Percentiles rank a stretch among this genome's conserved stretches.
These are phyloP conservation scores for Luffa aegyptiaca DNA, from an alignment of 306 rosid species.

Conservation along the genomic window DNA sequence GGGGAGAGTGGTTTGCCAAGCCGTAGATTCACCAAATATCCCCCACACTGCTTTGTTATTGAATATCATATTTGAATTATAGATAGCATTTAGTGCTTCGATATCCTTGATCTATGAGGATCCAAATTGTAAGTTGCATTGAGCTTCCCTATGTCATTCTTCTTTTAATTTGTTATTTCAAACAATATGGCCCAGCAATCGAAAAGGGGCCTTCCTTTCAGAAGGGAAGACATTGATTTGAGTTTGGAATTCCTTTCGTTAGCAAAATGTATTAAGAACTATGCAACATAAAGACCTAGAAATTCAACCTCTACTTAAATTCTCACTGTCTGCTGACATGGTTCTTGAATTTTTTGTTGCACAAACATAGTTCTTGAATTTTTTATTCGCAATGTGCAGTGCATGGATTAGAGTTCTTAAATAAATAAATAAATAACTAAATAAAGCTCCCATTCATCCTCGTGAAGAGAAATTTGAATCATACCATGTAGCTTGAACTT, in stretches of 20 bases:
- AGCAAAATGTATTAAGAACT: not conserved
- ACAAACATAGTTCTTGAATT: too few relatives aligned
- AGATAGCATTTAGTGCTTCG: not conserved
- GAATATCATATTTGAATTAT: not conserved
- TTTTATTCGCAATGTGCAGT: not conserved
- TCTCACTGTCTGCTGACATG: not conserved
- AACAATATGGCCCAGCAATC: not conserved
- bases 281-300: not conserved
- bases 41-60: too few relatives aligned
- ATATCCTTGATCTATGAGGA: not conserved
- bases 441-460: not conserved
- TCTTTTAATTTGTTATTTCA: not conserved
- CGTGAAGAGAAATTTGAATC: not conserved
- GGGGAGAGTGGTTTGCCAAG: too few relatives aligned
- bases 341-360: not conserved
- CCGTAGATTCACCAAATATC: too few relatives aligned
- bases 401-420: not conserved
- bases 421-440: not conserved
- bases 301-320: not conserved
- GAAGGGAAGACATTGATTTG: not conserved
- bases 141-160: not conserved
- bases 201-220: not conserved
- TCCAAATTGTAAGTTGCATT: not conserved
- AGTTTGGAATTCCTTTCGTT: not conserved
- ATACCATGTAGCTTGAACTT: slow-evolving; percentile 61